Base-by-base conservation (phyloP, 1,284 basidiomycete species). In the Trametes pubescens region DNA sequence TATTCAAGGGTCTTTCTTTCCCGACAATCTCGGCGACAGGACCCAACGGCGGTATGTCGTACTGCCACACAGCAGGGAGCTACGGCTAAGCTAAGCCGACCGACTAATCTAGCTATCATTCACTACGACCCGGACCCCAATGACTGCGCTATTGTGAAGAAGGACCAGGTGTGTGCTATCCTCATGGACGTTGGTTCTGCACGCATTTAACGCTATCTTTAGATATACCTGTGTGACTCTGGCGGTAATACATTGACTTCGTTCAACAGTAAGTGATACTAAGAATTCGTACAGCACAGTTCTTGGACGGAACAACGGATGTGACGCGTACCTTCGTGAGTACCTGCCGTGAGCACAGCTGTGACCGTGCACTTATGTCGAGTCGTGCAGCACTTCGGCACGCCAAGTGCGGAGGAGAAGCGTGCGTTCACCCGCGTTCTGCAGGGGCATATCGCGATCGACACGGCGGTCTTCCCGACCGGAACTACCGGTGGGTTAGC, bases 141-240 rank as follows among this genome's bases (percentile, higher is more conserved):
- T 6, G 85, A 88, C 65, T 94, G 91, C 70, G 89, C 92, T 0
- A 81, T 87, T 21, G 91, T 99, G 66, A 84, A 86, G 71, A 87
- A 86, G 71, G 86, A 95, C 55, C 85, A 92, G 79, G 88, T 91
- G 63, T 18, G 88, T 91, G 63, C n/a, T 22, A 37, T 60, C 6
- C n/a, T 40, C 13, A 14, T 13, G 4, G 13, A 11, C 11, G 34
- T 29, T 7, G 11, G 1, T 4, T 14, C n/a, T 26, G 7, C 4
- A 48, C 4, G 57, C 6, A 57, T 22, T 40, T 61, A 48, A 62
- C 22, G 18, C 29, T 11, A 32, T 21, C 5, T 34, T 1, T 58
- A 93, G 87, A 87, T 98, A 56, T 99, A 99, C 77, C 84, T 99
- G 4, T 99, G 96, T 72, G 97, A 99, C 76, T 96, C 94, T 24